phyloP scores from a whole-genome alignment of 495 filamentous ascomycete species.

The Lepraria neglecta region DNA sequence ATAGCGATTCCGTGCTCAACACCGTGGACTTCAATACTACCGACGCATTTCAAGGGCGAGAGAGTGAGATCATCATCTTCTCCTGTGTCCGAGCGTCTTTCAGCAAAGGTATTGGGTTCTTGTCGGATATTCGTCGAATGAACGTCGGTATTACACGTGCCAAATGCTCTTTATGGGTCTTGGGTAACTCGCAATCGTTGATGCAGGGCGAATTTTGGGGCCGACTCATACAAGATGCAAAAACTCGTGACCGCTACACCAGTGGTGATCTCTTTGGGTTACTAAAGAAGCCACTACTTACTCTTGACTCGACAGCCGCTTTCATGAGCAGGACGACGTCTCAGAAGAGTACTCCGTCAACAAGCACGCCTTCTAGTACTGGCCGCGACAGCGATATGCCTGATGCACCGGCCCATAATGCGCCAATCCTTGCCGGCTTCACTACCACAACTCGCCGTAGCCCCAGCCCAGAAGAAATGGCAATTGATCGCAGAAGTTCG shows the following conservation, averaged over 20 bases:
- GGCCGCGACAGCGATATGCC: conserved; percentile 44
- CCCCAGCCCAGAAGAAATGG: conserved; percentile 27
- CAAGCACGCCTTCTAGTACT: neutral
- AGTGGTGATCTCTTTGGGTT: conserved; percentile 55
- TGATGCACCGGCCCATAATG: conserved; percentile 35
- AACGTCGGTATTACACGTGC: conserved; percentile 96
- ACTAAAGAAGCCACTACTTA: conserved; percentile 45
- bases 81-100: conserved; percentile 89
- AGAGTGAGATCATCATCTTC: conserved; percentile 97
- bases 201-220: conserved; percentile 86
- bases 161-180: conserved; percentile 89
- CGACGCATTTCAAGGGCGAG: conserved; percentile 93
- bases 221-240: conserved; percentile 74
- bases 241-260: conserved; percentile 66
- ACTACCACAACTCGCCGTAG: conserved; percentile 26
- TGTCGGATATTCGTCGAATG: conserved; percentile 97
- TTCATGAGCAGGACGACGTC: neutral
- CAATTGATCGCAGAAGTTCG: neutral
- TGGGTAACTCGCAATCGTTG: conserved; percentile 82
- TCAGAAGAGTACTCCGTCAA: conserved; percentile 31
- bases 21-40: conserved; percentile 95
- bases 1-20: conserved; percentile 67
- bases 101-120: conserved; percentile 91
- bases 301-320: conserved; percentile 7
- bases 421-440: conserved; percentile 15